phyloP scores from a whole-genome alignment of 805 yeast genomes.

The Candida vaughaniae region DNA sequence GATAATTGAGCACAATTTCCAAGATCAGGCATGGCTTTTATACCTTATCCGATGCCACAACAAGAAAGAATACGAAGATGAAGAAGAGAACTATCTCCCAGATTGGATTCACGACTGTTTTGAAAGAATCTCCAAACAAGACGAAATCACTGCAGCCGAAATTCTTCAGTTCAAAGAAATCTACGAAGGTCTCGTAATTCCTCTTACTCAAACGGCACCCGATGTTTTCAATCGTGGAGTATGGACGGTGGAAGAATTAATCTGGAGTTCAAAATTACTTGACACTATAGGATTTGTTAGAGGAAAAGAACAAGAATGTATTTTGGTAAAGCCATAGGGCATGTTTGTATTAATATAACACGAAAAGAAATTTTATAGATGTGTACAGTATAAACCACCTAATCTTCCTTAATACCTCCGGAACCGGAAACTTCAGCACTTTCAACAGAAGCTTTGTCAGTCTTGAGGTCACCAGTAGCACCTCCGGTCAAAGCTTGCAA shows the following conservation, averaged over 20 bases:
- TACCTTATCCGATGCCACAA: conserved; percentile 64
- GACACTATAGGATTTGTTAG: conserved; percentile 50
- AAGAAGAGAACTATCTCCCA: conserved; percentile 40
- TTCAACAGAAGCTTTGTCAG: conserved; percentile 85
- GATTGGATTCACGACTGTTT: conserved; percentile 48
- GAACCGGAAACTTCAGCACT: conserved; percentile 81
- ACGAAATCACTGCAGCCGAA: conserved; percentile 49
- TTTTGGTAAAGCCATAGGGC: conserved; percentile 25
- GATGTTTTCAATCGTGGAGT: conserved; percentile 53
- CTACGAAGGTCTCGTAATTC: conserved; percentile 54
- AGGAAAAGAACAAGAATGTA: conserved; percentile 45
- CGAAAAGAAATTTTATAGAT: conserved; percentile 1
- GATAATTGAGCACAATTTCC: conserved; percentile 44
- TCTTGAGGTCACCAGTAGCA: conserved; percentile 50
- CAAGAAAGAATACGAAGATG: conserved; percentile 28
- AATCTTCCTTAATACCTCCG: conserved; percentile 89
- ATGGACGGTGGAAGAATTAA: conserved; percentile 50
- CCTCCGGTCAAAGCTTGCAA: conserved; percentile 64
- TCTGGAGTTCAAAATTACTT: conserved; percentile 51
- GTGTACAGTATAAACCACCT: conserved; percentile 18
- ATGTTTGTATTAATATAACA: background rate
- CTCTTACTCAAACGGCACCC: conserved; percentile 48
- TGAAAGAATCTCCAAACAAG: conserved; percentile 31
- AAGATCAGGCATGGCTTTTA: conserved; percentile 59
- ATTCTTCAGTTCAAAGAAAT: conserved; percentile 52